phyloP scores from a whole-genome alignment of 1,284 basidiomycete species.

The Testicularia cyperi region DNA sequence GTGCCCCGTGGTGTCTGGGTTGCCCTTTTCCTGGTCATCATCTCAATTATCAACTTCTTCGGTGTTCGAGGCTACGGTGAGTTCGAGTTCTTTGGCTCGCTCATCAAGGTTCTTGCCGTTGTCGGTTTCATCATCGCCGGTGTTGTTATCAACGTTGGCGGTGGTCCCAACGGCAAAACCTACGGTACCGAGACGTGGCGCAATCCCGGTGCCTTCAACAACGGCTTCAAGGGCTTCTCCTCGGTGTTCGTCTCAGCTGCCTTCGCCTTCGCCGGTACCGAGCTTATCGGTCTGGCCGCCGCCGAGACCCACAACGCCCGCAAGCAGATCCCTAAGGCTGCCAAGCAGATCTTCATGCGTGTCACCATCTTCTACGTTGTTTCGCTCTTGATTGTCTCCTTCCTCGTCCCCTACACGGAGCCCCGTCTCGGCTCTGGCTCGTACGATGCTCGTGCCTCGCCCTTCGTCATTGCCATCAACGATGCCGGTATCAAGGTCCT shows the following conservation, averaged over 20 bases:
- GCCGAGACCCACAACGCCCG: slow-evolving; percentile 66
- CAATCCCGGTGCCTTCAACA: slow-evolving; percentile 53
- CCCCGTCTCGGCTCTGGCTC: slow-evolving; percentile 45
- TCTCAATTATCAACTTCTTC: slow-evolving; percentile 53
- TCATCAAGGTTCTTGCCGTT: slow-evolving; percentile 55
- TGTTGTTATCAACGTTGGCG: slow-evolving; percentile 55
- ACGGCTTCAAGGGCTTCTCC: slow-evolving; percentile 58
- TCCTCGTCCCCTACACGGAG: slow-evolving; percentile 62
- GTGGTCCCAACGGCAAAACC: slow-evolving; percentile 43
- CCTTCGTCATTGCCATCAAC: slow-evolving; percentile 64
- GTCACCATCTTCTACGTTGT: slow-evolving; percentile 65
- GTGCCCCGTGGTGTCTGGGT: slow-evolving; percentile 51
- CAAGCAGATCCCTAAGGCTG: slow-evolving; percentile 63
- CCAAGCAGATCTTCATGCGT: slow-evolving; percentile 63
- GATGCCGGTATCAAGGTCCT: slow-evolving; percentile 62
- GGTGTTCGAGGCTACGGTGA: slow-evolving; percentile 58
- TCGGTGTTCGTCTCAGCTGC: slow-evolving; percentile 56
- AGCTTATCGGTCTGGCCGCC: slow-evolving; percentile 70
- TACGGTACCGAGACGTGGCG: slow-evolving; percentile 50
- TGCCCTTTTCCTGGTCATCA: slow-evolving; percentile 43
- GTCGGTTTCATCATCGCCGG: slow-evolving; percentile 56
- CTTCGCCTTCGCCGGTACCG: slow-evolving; percentile 56
- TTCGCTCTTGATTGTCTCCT: slow-evolving; percentile 68
- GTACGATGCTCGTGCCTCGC: slow-evolving; percentile 62
- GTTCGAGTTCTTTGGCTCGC: slow-evolving; percentile 50